phyloP scores from a whole-genome alignment of 805 yeast genomes.

The Spencermartinsiella europaea region DNA sequence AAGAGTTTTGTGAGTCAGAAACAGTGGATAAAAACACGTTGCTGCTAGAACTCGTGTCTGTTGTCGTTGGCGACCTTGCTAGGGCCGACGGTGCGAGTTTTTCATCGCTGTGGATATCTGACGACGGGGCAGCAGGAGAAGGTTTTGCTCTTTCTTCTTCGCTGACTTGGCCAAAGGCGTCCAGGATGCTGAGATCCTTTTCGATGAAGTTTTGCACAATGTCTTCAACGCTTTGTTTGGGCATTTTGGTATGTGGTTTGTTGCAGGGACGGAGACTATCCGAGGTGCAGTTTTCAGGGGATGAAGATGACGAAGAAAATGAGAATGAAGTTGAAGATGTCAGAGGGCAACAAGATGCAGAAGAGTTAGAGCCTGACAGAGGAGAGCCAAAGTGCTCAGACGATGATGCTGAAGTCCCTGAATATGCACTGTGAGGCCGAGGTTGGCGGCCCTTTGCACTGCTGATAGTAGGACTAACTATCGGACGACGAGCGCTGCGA shows the following conservation, averaged over 20 bases:
- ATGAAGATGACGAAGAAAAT: neutral
- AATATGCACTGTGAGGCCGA: neutral
- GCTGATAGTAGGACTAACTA: neutral
- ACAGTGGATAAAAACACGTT: neutral
- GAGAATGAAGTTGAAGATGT: neutral
- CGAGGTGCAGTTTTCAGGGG: neutral
- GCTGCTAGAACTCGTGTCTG: no score
- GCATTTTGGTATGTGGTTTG: neutral
- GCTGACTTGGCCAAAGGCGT: constrained; percentile 24
- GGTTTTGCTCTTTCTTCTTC: no score
- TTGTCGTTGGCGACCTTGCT: neutral
- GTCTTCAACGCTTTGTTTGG: constrained; percentile 21
- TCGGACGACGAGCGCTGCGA: neutral
- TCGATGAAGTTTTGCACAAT: constrained; percentile 30
- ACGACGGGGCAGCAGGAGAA: neutral
- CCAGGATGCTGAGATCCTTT: constrained; percentile 30
- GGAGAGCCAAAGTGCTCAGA: neutral
- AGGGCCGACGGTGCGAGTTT: neutral
- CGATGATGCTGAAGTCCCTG: neutral
- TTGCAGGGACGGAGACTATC: neutral
- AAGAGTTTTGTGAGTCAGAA: neutral
- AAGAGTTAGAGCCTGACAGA: neutral
- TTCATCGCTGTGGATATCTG: neutral
- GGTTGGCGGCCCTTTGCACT: no score
- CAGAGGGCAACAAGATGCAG: neutral